Base-by-base conservation (phyloP, 169 alveolate species). In the Haemoproteus tartakovskyi region DNA sequence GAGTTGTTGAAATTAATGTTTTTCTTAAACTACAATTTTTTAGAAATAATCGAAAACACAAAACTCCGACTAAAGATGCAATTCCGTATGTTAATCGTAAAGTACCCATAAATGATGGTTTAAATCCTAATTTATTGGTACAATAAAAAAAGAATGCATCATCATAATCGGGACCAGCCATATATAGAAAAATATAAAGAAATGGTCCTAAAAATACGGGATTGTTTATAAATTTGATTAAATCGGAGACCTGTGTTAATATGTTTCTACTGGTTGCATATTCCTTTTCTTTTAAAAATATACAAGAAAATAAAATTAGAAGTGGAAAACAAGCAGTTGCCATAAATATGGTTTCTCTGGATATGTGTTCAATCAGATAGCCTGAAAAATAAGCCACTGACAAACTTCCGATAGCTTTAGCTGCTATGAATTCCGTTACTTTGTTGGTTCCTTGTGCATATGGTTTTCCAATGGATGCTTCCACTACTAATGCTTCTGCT, bases 321-420 rank as follows among this genome's bases (percentile, higher is more conserved):
- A 91, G 79, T 6, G 98, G 98, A 60, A 90, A 96, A 4, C 80
- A 27, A 0, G 97, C 89, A 2, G 98, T 95, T 2, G 94, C 92
- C 50, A 90, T 63, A 83, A 93, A 93, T 14, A 93, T 88, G 54
- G 85, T 78, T 59, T 87, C 92, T 87, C 94, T 93, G 16, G 93
- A 70, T 56, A 90, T 82, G n/a, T 54, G 70, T 60, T 95, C 97
- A 9, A 95, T 63, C 50, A 95, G 67, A 46, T 91, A 90, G 0
- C 99, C 99, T 60, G 98, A 94, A 54, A 93, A 89, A 86, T 96
- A 96, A 9, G 99, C 97, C 38, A 95, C 96, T 33, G 93, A 45
- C 36, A 96, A 60, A 12, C 94, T 88, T 0, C 98, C 98, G 22
- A 92, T 52, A 18, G 97, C 94, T 63, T 93, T 93, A 19, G 95